Evolutionary conservation across 306 rosid genomes (phyloP), one percentile per base, ranked within the genome.

Genomic region (Acacia confusa): DNA sequence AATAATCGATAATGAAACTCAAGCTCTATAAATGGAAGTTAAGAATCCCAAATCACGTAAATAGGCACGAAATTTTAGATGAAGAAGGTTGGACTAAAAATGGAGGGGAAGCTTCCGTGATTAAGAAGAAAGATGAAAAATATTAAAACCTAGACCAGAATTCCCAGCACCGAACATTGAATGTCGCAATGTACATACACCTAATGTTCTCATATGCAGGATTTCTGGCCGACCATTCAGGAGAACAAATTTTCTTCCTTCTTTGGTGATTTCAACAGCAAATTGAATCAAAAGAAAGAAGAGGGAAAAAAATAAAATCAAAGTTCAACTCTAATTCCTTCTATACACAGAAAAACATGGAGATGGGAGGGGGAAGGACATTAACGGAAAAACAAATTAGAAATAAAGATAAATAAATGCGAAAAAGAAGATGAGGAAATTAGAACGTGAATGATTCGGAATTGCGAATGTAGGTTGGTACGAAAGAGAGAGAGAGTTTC

Each of bases 331-430:
- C 41, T 76, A 75, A 38, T 66, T 41, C 74, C 66, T 58, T 83
- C 65, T 45, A 76, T 16, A 69, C 52, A 58, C 24, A 79, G 48
- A 5, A 47, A 55, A 66, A 67, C 60, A 38, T 25, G 53, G 79
- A 82, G 82, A 15, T 40, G 34, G 82, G 66, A 76, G 67, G 60
- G 34, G 67, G 45, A 79, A 65, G 89, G 85, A 78, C 89, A 74
- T 25, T 13, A 78, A 63, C 5, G 87, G 85, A 75, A 83, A 77
- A 72, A 6, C 14, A 40, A 80, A 86, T 50, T 74, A 48, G 38
- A 20, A 41, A 22, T 12, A 22, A 8, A 9, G 12, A 20, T 19
- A 32, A 30, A 38, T 40, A 70, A 70, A 2, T 47, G 40, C 9
- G 13, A 40, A 55, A 25, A 50, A 71, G 48, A 38, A 58, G 17